Percentiles rank a stretch among this genome's conserved stretches.
Evolutionary conservation across 257 asterid species (phyloP).

Genomic region (Capsicum baccatum): DNA sequence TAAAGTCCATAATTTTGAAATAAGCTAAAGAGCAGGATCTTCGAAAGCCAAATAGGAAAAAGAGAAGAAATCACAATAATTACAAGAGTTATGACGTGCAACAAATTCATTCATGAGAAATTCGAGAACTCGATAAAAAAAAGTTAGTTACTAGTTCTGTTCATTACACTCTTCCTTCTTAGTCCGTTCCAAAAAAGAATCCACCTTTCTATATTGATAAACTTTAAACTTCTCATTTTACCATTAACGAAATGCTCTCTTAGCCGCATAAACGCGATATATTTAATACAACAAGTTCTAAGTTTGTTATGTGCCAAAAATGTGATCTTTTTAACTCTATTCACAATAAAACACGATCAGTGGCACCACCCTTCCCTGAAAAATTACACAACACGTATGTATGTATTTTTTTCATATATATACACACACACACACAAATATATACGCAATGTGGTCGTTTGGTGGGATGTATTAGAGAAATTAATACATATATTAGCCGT

Average conservation of each 20-base stretch:
- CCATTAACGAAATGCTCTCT: not conserved
- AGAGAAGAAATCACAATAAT: not conserved
- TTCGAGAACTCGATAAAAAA: not conserved
- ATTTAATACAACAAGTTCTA: not conserved
- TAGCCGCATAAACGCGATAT: not conserved
- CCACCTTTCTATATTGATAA: not conserved
- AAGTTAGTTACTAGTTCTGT: not conserved
- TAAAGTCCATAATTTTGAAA: not conserved
- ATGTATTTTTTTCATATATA: no score
- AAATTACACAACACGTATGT: no score
- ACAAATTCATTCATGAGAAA: not conserved
- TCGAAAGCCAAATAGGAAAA: not conserved
- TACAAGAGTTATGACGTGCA: conserved; percentile 10
- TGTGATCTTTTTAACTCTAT: not conserved
- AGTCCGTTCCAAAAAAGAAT: not conserved
- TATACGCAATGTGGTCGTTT: no score
- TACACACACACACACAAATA: no score
- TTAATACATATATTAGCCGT: no score
- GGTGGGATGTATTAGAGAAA: no score
- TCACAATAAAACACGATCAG: not conserved
- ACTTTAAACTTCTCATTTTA: not conserved
- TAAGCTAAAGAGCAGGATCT: not conserved
- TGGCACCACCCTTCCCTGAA: no score
- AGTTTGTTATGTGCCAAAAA: not conserved
- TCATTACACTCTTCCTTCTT: not conserved